A percentile compares a stretch with the other conserved stretches of the same genome.
Evolutionary conservation across 768 basidiomycete species (phyloP).

Genomic region (Gymnopilus junonius): DNA sequence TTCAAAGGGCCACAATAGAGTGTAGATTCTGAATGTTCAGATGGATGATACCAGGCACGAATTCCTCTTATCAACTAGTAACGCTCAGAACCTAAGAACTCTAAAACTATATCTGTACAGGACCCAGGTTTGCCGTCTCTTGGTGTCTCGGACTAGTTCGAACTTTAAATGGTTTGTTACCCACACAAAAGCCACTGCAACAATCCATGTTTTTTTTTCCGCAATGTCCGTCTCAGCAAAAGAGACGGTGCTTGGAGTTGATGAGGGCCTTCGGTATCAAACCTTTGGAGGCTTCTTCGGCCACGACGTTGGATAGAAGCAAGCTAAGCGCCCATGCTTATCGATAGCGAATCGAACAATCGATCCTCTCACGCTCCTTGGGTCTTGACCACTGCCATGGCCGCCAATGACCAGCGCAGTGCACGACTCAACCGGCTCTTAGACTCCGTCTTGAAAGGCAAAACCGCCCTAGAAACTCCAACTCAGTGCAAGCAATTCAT

Average conservation of each 20-base stretch:
- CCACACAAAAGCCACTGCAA: no score
- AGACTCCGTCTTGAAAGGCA: slow-evolving; percentile 4
- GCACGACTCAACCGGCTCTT: slow-evolving; percentile 10
- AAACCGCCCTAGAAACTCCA: slow-evolving; percentile 22
- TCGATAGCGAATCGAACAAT: neutral
- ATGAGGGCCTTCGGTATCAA: neutral
- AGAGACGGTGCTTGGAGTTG: neutral
- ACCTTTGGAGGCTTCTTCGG: neutral
- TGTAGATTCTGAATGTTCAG: no score
- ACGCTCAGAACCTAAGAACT: no score
- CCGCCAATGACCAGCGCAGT: slow-evolving; percentile 5
- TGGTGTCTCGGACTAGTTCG: no score
- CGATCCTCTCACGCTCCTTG: neutral
- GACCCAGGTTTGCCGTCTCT: no score
- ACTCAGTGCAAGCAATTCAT: slow-evolving; percentile 42
- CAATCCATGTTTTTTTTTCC: no score
- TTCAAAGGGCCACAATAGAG: no score
- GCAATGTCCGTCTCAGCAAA: no score
- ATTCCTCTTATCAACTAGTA: no score
- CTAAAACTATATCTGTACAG: no score
- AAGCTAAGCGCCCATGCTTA: slow-evolving; percentile 3
- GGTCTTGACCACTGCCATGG: slow-evolving; percentile 10
- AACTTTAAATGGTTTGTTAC: no score
- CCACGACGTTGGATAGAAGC: neutral
- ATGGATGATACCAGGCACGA: no score